A percentile compares a stretch with the other conserved stretches of the same genome.
These are phyloP conservation scores for Sugiyamaella paludigena DNA, from an alignment of 1,139 yeast genomes.

Conservation along the genomic window DNA sequence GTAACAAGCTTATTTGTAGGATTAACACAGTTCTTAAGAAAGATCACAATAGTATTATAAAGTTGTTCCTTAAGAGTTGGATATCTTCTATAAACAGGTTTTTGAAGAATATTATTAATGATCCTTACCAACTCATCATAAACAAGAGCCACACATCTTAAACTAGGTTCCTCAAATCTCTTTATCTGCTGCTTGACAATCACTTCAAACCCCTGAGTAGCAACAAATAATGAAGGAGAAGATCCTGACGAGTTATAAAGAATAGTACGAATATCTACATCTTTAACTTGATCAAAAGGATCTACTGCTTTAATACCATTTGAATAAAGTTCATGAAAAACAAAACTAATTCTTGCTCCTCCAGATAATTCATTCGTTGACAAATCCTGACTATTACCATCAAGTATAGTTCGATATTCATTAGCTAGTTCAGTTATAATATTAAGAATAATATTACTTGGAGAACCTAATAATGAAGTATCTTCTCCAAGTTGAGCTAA, in stretches of 20 bases:
- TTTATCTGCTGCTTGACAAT: conserved; percentile 92
- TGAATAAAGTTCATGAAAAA: conserved; percentile 93
- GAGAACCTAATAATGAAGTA: conserved; percentile 83
- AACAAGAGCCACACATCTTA: conserved; percentile 84
- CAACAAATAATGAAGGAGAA: conserved; percentile 96
- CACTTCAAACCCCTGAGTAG: conserved; percentile 96
- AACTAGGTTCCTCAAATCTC: conserved; percentile 91
- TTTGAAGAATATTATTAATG: conserved; percentile 76
- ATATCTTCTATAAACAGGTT: conserved; percentile 81
- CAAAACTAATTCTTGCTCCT: conserved; percentile 99
- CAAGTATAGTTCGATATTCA: conserved; percentile 86
- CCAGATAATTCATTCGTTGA: conserved; percentile 78
- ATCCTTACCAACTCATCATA: conserved; percentile 94
- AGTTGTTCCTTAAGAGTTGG: conserved; percentile 88
- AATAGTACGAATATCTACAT: conserved; percentile 92
- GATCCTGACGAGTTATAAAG: conserved; percentile 92
- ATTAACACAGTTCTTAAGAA: conserved; percentile 69
- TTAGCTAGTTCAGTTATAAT: conserved; percentile 91
- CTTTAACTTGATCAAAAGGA: conserved; percentile 96
- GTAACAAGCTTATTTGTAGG: conserved; percentile 85
- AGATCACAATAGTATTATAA: conserved; percentile 74
- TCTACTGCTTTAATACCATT: conserved; percentile 91
- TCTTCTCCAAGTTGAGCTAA: conserved; percentile 68
- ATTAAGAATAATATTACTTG: conserved; percentile 83
- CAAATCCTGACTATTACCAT: conserved; percentile 87